Evolutionary conservation across 495 filamentous ascomycete species (phyloP).

Genomic region (Penicillium atrosanguineum): DNA sequence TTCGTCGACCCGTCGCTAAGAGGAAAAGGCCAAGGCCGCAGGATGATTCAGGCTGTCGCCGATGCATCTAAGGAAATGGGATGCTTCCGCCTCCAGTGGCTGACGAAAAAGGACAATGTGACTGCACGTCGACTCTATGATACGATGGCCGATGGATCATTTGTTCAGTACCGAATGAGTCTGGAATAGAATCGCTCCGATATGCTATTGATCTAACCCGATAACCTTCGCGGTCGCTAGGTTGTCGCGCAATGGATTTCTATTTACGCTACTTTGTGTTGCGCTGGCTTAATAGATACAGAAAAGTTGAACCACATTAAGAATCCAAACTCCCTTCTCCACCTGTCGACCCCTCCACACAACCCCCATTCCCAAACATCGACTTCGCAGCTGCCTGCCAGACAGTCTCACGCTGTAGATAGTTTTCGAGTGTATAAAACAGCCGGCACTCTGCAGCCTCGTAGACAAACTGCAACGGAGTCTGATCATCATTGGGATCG

Average conservation of each 20-base stretch:
- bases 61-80: conserved; percentile 10
- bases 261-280: too few species aligned
- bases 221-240: too few species aligned
- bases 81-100: conserved; percentile 13
- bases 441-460: conserved; percentile 40
- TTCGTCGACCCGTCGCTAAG: conserved; percentile 10
- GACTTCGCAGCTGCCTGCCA: conserved; percentile 29
- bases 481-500: conserved; percentile 26
- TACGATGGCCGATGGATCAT: neutral
- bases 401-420: conserved; percentile 22
- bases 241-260: too few species aligned
- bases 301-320: neutral
- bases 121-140: neutral
- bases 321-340: conserved; percentile 25
- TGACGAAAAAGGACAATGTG: conserved; percentile 11
- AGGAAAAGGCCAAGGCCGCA: conserved; percentile 13
- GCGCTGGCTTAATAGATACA: neutral
- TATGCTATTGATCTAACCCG: too few species aligned
- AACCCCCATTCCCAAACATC: conserved; percentile 25
- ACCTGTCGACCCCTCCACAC: conserved; percentile 28
- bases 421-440: conserved; percentile 34
- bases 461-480: conserved; percentile 37
- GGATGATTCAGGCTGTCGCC: conserved; percentile 9
- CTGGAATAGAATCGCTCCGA: neutral
- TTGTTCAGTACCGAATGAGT: neutral